These are phyloP conservation scores for Naegleria lovaniensis DNA, from an alignment of 208 protist species.

Conservation along the genomic window DNA sequence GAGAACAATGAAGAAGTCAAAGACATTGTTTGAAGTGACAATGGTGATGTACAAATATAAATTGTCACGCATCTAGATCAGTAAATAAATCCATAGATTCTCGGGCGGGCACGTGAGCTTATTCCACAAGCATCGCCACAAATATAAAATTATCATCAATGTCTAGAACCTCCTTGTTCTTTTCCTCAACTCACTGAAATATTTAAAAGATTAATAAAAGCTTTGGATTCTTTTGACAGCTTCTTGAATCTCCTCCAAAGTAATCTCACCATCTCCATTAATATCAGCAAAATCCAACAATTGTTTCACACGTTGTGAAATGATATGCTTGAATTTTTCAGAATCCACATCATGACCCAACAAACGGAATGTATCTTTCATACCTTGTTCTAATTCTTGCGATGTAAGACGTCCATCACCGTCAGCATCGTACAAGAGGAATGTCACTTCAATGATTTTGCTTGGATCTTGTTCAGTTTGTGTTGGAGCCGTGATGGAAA, in stretches of 20 bases:
- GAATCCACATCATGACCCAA: constrained; percentile 12
- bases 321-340: constrained; percentile 25
- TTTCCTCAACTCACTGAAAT: too few species aligned
- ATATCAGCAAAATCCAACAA: constrained; percentile 14
- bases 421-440: constrained; percentile 20
- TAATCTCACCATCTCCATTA: constrained; percentile 20
- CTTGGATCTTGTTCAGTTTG: constrained; percentile 19
- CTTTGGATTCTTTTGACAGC: constrained; percentile 27
- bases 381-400: not conserved
- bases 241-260: constrained; percentile 17
- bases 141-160: too few species aligned
- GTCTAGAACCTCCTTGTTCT: too few species aligned
- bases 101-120: too few species aligned
- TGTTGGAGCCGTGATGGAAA: constrained; percentile 17
- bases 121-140: too few species aligned
- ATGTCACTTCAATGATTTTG: constrained; percentile 29
- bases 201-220: constrained; percentile 21
- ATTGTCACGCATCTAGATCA: too few species aligned
- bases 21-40: too few species aligned
- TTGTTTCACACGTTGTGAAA: constrained; percentile 3
- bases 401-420: constrained; percentile 12
- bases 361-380: constrained; percentile 26
- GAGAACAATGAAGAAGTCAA: not conserved
- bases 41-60: too few species aligned
- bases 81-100: too few species aligned